Base-by-base conservation (phyloP, 2,329 filamentous ascomycete genomes). In the Apiospora koreana region DNA sequence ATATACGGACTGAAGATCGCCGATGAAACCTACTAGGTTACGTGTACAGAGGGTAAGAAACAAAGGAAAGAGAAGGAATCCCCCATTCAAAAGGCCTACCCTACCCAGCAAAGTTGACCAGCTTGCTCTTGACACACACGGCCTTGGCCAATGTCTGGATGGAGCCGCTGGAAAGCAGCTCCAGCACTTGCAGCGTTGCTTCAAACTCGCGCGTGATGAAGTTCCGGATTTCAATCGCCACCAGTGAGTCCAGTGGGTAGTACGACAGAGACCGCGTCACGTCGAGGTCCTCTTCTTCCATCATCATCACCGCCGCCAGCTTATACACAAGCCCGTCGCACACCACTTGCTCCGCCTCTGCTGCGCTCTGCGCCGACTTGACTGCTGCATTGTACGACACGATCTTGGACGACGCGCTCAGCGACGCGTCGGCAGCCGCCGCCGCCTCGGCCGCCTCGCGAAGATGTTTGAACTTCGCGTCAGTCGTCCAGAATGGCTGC, bases 381-480 rank as follows among this genome's bases (percentile, higher is more conserved):
- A 87, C 77, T 0, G 82, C 79, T 0, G 82, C 80, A 46, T 84
- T 82, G 74, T 85, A 83, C 0, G 85, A 85, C 7, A 86, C 78
- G 0, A 78, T 73, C 43, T 78, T 79, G 43, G 72, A 64, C 14
- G 46, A 67, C 23, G 73, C 74, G 1, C 72, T 58, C 2, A 74
- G 73, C 8, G 78, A 75, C 18, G 80, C 77, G 45, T 79, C 79
- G 12, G 79, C 79, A 0, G 79, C 81, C 10, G 82, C 79, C 0
- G 80, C 81, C 9, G 80, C 81, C n/a, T 83, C 81, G 2, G 82
- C 79, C 0, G 80, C 78, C 71, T 83, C 77, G 16, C 83, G 83
- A 35, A 89, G 80, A 42, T 83, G 80, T 69, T 84, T 83, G 78
- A 89, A 89, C 75, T 87, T 88, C 68, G 84, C 85, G 66, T 90